phyloP scores from a whole-genome alignment of 2,329 filamentous ascomycete species.

The Calycina marina region DNA sequence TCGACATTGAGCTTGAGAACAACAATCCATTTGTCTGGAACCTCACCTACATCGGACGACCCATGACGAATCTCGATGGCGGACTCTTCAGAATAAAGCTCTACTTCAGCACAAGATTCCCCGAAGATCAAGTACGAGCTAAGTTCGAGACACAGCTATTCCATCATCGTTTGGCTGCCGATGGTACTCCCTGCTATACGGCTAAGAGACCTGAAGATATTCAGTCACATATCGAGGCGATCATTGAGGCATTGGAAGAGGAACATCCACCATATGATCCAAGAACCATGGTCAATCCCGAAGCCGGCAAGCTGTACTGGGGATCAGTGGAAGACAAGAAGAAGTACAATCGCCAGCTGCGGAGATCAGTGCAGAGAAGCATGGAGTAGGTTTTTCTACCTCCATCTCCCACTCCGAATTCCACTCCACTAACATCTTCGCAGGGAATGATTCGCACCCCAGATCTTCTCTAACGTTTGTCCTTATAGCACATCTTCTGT shows the following conservation, averaged over 20 bases:
- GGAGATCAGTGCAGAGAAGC: constrained; percentile 60
- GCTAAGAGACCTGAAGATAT: constrained; percentile 61
- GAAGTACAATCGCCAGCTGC: constrained; percentile 66
- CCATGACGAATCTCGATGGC: constrained; percentile 87
- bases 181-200: constrained; percentile 74
- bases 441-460: neutral
- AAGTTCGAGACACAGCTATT: constrained; percentile 70
- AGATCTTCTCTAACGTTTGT: too few species aligned
- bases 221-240: constrained; percentile 67
- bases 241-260: constrained; percentile 74
- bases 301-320: constrained; percentile 81
- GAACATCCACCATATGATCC: constrained; percentile 82
- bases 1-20: constrained; percentile 64
- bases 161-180: constrained; percentile 71
- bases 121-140: constrained; percentile 74
- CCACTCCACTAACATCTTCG: too few species aligned
- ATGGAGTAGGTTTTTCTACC: constrained; percentile 35
- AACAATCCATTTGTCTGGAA: constrained; percentile 83
- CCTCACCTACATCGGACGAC: constrained; percentile 77
- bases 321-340: constrained; percentile 66
- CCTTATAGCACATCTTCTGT: too few species aligned
- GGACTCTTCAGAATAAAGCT: constrained; percentile 75
- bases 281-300: constrained; percentile 70
- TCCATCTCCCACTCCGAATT: too few species aligned
- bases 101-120: constrained; percentile 70